A percentile compares a stretch with the other conserved stretches of the same genome.
Conservation (phyloP, 2,329 filamentous ascomycete species). For the Ustulina deusta region DNA sequence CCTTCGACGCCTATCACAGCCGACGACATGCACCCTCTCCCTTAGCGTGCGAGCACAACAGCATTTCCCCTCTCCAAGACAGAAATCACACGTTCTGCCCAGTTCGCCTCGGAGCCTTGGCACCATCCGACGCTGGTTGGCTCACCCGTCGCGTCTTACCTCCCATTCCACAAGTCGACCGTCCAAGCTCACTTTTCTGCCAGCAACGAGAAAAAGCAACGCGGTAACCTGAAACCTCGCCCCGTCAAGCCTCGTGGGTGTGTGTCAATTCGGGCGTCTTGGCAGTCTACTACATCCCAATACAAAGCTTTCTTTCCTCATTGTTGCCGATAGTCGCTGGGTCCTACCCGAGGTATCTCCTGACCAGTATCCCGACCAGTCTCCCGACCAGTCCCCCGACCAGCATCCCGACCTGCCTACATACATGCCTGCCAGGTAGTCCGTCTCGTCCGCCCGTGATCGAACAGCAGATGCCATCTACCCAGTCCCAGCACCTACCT, state of each 20-base stretch:
- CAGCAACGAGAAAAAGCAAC: slow-evolving; percentile 25
- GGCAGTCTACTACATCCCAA: slow-evolving; percentile 14
- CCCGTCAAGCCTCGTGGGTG: slow-evolving; percentile 32
- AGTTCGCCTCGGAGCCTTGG: slow-evolving; percentile 34
- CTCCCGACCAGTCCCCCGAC: background rate
- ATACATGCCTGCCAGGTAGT: background rate
- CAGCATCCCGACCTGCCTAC: background rate
- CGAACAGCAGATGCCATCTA: background rate
- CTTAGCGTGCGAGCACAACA: slow-evolving; percentile 16
- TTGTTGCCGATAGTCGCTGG: slow-evolving; percentile 1
- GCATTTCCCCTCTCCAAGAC: slow-evolving; percentile 18
- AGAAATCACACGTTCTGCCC: slow-evolving; percentile 28
- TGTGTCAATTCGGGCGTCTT: slow-evolving; percentile 21
- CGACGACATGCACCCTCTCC: slow-evolving; percentile 9
- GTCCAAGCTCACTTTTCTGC: slow-evolving; percentile 19
- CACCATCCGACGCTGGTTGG: slow-evolving; percentile 20
- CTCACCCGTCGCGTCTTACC: slow-evolving; percentile 31
- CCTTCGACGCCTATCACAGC: slow-evolving; percentile 7
- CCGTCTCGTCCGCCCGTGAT: slow-evolving; percentile 1
- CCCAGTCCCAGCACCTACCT: background rate
- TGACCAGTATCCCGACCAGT: background rate
- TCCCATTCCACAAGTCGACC: slow-evolving; percentile 27
- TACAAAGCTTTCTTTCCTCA: background rate
- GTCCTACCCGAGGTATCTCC: slow-evolving; percentile 1
- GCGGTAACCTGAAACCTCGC: slow-evolving; percentile 31